Conservation (phyloP, 495 filamentous ascomycete species). For the Aspergillus olivimuriae region DNA sequence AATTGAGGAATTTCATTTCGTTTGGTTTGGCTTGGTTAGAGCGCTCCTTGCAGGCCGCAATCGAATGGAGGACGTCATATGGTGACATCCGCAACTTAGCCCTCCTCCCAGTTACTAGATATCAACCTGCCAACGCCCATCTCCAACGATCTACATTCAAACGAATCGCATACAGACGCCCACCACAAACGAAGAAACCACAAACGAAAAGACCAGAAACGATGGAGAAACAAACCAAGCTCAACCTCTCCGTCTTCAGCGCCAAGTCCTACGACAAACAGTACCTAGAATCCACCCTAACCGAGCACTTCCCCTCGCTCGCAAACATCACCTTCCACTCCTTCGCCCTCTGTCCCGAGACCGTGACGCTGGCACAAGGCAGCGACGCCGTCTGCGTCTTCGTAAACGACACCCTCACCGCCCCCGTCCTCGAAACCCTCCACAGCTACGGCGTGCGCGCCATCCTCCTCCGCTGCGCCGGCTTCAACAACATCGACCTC, state of each 20-base stretch:
- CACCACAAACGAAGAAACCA: no score
- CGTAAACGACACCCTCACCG: slow-evolving; percentile 58
- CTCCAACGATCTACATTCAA: no score
- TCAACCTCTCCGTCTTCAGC: slow-evolving; percentile 58
- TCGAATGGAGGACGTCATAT: no score
- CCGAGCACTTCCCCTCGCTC: slow-evolving; percentile 17
- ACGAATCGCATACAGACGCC: no score
- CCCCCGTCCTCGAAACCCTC: slow-evolving; percentile 44
- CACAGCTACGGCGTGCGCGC: slow-evolving; percentile 43
- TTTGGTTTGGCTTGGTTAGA: no score
- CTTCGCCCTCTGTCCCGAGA: slow-evolving; percentile 50
- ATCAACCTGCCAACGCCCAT: no score
- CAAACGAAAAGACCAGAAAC: background rate
- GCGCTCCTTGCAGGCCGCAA: no score
- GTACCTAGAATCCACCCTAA: slow-evolving; percentile 35
- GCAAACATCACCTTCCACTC: slow-evolving; percentile 47
- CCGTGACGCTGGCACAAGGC: slow-evolving; percentile 47
- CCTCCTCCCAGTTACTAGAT: no score
- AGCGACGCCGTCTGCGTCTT: slow-evolving; percentile 62
- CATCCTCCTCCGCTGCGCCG: slow-evolving; percentile 62
- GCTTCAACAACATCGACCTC: slow-evolving; percentile 65
- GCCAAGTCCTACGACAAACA: slow-evolving; percentile 55
- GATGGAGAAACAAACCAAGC: slow-evolving; percentile 19
- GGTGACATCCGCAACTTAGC: no score
- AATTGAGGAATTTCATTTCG: no score